These are phyloP conservation scores for Hypoxylon cercidicola DNA, from an alignment of 495 filamentous ascomycete species.

Conservation along the genomic window DNA sequence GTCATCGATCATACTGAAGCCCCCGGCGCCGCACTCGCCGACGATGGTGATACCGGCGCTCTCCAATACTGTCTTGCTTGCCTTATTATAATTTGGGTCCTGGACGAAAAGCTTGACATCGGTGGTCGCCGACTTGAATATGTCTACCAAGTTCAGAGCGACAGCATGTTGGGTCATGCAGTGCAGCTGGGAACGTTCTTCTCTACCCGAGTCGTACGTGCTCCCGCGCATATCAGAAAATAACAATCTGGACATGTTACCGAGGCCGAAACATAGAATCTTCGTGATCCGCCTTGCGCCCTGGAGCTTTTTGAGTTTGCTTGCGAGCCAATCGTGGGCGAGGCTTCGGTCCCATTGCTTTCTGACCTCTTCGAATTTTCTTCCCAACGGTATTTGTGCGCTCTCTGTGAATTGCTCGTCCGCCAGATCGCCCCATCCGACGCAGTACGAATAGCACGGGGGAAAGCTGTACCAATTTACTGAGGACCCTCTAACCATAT, in stretches of 20 bases:
- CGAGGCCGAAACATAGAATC: slow-evolving; percentile 23
- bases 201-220: too few relatives aligned
- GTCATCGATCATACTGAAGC: slow-evolving; percentile 42
- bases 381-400: neutral
- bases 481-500: neutral
- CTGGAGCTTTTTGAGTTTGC: neutral
- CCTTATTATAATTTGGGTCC: slow-evolving; percentile 11
- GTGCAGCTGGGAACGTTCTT: too few relatives aligned
- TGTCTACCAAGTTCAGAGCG: slow-evolving; percentile 4
- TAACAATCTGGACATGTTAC: slow-evolving; percentile 4
- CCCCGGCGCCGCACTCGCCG: slow-evolving; percentile 39
- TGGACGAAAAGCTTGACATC: slow-evolving; percentile 16
- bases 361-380: neutral
- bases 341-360: slow-evolving; percentile 3
- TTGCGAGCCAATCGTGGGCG: slow-evolving; percentile 4
- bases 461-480: neutral
- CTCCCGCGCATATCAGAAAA: too few relatives aligned
- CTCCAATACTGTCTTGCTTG: neutral
- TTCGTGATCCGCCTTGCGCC: slow-evolving; percentile 17
- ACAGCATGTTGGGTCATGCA: slow-evolving; percentile 9
- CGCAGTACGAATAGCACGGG: slow-evolving; percentile 15
- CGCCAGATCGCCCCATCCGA: slow-evolving; percentile 15
- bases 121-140: neutral
- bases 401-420: neutral
- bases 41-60: slow-evolving; percentile 20